Evolutionary conservation across 805 yeast species (phyloP).

Genomic region (Kuraishia hungarica): DNA sequence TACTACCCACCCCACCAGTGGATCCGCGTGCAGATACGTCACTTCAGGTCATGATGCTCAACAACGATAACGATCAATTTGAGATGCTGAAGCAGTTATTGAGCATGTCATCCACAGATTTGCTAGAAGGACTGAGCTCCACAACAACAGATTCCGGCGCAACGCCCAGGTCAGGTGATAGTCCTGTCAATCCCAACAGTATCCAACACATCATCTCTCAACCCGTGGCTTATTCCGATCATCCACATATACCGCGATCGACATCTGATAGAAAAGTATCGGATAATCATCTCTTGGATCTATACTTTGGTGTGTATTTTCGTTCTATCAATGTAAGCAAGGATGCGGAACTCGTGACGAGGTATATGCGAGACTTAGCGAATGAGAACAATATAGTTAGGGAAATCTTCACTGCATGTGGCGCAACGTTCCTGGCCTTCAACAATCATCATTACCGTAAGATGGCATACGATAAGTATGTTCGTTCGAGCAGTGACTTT

Average conservation of each 20-base stretch:
- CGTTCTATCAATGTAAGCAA: background rate
- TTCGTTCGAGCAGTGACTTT: background rate
- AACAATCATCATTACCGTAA: background rate
- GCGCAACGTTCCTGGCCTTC: background rate
- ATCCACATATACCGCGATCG: background rate
- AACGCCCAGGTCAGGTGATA: background rate
- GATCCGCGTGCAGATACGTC: background rate
- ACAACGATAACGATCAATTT: background rate
- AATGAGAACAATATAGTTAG: background rate
- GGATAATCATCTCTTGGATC: background rate
- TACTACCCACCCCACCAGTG: background rate
- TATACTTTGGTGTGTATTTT: background rate
- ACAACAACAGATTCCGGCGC: background rate
- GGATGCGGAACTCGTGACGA: background rate
- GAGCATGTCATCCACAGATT: background rate
- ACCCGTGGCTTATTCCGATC: background rate
- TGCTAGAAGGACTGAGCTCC: background rate
- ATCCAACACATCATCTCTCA: background rate
- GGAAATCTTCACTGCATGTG: background rate
- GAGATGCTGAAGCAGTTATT: background rate
- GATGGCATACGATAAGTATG: background rate
- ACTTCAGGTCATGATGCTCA: background rate
- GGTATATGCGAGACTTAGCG: background rate
- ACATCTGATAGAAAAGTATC: background rate
- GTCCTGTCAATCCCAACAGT: background rate